Percentiles rank a stretch among this genome's conserved stretches.
Conservation (phyloP, 768 basidiomycete genomes). For the Cystofilobasidium macerans region DNA sequence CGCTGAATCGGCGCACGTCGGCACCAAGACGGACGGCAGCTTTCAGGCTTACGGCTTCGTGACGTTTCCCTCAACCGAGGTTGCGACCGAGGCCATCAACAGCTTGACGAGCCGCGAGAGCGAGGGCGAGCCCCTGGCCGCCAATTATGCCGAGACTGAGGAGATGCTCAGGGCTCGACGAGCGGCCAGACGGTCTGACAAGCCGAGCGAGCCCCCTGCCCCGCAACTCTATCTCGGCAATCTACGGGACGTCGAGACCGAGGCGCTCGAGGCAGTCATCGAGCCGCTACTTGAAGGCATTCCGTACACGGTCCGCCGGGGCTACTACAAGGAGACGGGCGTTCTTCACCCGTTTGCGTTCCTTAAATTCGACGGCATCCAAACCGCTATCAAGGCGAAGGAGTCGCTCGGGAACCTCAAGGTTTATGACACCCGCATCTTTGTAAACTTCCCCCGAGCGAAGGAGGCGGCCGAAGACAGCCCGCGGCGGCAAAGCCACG, state of each 20-base stretch:
- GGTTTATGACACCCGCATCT: background rate
- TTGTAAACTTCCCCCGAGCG: background rate
- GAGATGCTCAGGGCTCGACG: background rate
- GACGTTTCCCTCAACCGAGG: background rate
- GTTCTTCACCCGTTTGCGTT: background rate
- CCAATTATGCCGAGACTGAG: background rate
- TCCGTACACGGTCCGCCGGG: background rate
- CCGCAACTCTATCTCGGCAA: background rate
- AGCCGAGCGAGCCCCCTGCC: background rate
- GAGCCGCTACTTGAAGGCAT: background rate
- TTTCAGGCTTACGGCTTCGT: background rate
- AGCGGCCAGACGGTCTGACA: no score
- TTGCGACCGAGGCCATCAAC: background rate
- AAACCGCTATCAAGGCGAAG: background rate
- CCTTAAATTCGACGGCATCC: background rate
- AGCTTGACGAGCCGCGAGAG: background rate
- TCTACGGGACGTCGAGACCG: background rate
- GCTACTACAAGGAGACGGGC: background rate
- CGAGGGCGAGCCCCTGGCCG: background rate
- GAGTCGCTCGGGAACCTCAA: background rate
- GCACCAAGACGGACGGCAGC: background rate
- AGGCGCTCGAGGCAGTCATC: background rate
- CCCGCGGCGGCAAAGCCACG: no score
- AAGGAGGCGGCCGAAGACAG: background rate
- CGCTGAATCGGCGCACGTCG: background rate